Evolutionary conservation across 805 yeast genomes (phyloP), one percentile per base, ranked within the genome.

Genomic region (Torulaspora quercuum): DNA sequence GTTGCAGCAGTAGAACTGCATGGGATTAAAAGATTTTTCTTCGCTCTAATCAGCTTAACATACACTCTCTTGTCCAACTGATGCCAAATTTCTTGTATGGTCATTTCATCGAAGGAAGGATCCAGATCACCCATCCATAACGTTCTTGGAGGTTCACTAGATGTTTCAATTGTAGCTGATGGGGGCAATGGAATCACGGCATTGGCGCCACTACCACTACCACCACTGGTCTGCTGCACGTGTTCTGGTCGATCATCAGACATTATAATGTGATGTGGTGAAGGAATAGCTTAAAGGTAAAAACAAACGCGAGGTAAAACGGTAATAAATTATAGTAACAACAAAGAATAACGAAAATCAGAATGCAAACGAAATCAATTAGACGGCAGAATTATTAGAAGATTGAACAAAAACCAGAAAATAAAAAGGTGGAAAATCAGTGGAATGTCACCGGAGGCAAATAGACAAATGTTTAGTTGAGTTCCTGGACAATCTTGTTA

Each of bases 121-220:
- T 83, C 90, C 47, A 83, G 65, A 59, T 83, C 92, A 7, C 94
- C 94, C 94, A 83, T 83, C 94, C 94, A 83, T 20, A 83, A 63
- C 1, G 94, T 83, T 42, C 82, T 70, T 16, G 94, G 87, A 10
- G 73, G 69, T 9, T 68, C 66, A 5, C 58, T 49, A 1, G 72
- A 63, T 1, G 72, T 65, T 29, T 72, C 70, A 3, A 75, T 67
- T 2, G 74, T 71, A 27, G 70, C 68, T 26, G 65, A 62, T 4
- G 81, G 80, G 5, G 81, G 81, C 29, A 66, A 61, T 25, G 82
- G 82, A 25, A 76, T 51, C 11, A 33, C 32, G 13, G 47, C 27
- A 15, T 20, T 35, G 26, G 39, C 20, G 10, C 29, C 29, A 6
- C n/a, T n/a, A n/a, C n/a, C n/a, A 20, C 8, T 21, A 8, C 27